A percentile compares a stretch with the other conserved stretches of the same genome.
phyloP scores from a whole-genome alignment of 805 yeast genomes.

The Cyberlindnera meyerae region DNA sequence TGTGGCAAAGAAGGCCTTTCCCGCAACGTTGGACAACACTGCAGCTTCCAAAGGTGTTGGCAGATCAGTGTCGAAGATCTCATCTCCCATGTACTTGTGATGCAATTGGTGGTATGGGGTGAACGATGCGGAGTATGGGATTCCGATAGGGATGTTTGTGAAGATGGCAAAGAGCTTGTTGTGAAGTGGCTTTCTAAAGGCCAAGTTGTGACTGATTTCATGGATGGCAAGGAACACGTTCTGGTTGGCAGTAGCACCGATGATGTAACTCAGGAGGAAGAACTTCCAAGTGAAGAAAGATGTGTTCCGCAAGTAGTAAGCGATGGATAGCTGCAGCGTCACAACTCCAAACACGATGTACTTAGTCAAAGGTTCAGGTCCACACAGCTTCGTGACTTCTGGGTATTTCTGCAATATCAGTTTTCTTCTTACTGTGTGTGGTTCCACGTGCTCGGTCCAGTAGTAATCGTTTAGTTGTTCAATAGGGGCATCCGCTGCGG shows the following conservation, averaged over 20 bases:
- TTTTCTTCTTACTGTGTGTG: slow-evolving; percentile 72
- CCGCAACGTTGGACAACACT: slow-evolving; percentile 68
- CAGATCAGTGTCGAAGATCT: slow-evolving; percentile 75
- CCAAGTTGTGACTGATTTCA: slow-evolving; percentile 80
- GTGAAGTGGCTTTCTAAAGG: slow-evolving; percentile 71
- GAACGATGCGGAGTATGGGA: slow-evolving; percentile 84
- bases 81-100: slow-evolving; percentile 87
- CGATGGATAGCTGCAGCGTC: slow-evolving; percentile 57
- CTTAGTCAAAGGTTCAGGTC: slow-evolving; percentile 83
- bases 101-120: slow-evolving; percentile 87
- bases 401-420: slow-evolving; percentile 72
- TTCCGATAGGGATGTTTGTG: slow-evolving; percentile 80
- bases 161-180: slow-evolving; percentile 75
- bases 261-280: slow-evolving; percentile 59
- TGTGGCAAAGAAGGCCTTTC: slow-evolving; percentile 86
- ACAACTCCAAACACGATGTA: slow-evolving; percentile 68
- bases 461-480: slow-evolving; percentile 57
- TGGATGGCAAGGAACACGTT: slow-evolving; percentile 84
- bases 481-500: slow-evolving; percentile 26
- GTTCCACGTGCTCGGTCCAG: slow-evolving; percentile 81
- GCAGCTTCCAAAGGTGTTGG: slow-evolving; percentile 79
- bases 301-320: slow-evolving; percentile 56
- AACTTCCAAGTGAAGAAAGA: slow-evolving; percentile 49
- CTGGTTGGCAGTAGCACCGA: slow-evolving; percentile 86
- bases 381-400: slow-evolving; percentile 71